Base-by-base conservation (phyloP, 305 asterid species). In the Fraxinus velutina region DNA sequence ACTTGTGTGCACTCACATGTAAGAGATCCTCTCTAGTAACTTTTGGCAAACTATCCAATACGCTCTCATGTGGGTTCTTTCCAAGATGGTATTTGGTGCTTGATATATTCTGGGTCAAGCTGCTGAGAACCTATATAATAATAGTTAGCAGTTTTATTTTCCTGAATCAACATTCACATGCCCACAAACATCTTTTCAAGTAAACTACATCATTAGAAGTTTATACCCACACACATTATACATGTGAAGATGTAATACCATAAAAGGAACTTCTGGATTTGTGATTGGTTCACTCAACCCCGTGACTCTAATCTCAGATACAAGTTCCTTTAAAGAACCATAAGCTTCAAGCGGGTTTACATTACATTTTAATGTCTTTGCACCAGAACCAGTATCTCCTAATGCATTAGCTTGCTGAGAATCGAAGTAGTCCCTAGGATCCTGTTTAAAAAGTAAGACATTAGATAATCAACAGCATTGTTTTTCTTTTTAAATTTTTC, bases 371-470 rank as follows among this genome's bases (percentile, higher is more conserved):
- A 88, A 78, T 47, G 84, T 86, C 82, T 86, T 85, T 79, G 86
- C 88, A 78, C 91, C 92, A 79, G 92, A 84, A 83, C 75, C 92
- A 19, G 92, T 55, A 82, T 92, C 99, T 47, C 94, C 97, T 80
- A 89, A 81, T 78, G 98, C 92, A 92, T 92, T 94, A 75, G 92
- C 92, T 82, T 96, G 97, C 85, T 94, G 98, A 88, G 97, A 93
- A 87, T 96, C 96, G 79, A 96, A 96, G 89, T 96, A 96, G 86
- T 96, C 99, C 76, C 97, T 91, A 6, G 98, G 98, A 91, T 96
- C 99, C 99, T 96, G 91, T 85, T 82, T 81, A 78, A 70, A 73
- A 86, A 82, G 80, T 24, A 84, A 73, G 76, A 80, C 33, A 81
- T 81, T 19, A 86, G 86, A 81, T 81, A 85, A 86, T 36, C 33